A percentile compares a stretch with the other conserved stretches of the same genome.
These are phyloP conservation scores for Hemileccinum rubropunctum DNA, from an alignment of 768 basidiomycete species.

Conservation along the genomic window DNA sequence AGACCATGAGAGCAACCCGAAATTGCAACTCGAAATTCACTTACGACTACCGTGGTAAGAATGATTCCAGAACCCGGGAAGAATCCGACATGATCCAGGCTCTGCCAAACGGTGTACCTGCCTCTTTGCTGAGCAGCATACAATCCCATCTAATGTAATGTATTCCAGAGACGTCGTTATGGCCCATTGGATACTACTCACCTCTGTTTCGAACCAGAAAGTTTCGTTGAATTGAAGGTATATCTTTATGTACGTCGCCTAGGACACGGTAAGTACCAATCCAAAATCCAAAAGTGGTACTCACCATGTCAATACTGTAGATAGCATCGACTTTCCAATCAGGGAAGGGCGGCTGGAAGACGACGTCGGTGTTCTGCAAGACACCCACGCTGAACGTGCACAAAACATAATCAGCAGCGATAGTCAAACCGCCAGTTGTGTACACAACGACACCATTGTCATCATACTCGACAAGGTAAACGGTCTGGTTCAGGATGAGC, in stretches of 20 bases:
- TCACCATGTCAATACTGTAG: slow-evolving; percentile 58
- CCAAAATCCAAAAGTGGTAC: background rate
- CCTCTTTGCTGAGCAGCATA: slow-evolving; percentile 60
- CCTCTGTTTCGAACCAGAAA: slow-evolving; percentile 57
- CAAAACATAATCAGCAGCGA: slow-evolving; percentile 58
- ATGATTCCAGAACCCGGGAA: slow-evolving; percentile 57
- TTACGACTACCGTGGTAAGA: slow-evolving; percentile 28
- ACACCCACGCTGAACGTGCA: slow-evolving; percentile 73
- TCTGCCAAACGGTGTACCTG: slow-evolving; percentile 67
- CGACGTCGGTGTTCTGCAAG: slow-evolving; percentile 60
- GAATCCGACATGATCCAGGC: slow-evolving; percentile 54
- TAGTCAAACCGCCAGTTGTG: slow-evolving; percentile 39
- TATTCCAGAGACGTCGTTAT: background rate
- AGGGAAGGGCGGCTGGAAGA: slow-evolving; percentile 54
- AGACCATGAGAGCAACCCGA: background rate
- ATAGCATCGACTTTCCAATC: slow-evolving; percentile 63
- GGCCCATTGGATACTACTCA: background rate
- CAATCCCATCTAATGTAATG: slow-evolving; percentile 35
- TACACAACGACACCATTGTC: slow-evolving; percentile 44
- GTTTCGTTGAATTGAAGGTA: slow-evolving; percentile 60
- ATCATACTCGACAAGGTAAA: slow-evolving; percentile 46
- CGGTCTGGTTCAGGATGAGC: slow-evolving; percentile 47
- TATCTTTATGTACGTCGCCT: slow-evolving; percentile 65
- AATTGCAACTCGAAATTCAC: background rate
- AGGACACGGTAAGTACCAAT: background rate